Evolutionary conservation across 140 eudicot genomes (phyloP).

Genomic region (Stevia rebaudiana): DNA sequence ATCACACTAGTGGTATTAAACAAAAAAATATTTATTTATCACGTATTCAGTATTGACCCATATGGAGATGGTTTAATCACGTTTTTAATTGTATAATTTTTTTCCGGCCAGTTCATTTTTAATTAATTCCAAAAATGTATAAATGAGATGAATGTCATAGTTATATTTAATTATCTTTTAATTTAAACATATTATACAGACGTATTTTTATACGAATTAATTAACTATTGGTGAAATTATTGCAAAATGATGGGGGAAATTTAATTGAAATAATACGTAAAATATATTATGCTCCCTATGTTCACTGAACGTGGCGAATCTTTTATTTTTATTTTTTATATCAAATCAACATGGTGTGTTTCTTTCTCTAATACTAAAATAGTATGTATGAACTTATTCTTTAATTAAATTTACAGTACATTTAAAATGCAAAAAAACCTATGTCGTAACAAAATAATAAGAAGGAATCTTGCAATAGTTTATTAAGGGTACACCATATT

Average conservation of each 20-base stretch:
- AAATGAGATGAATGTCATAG: no score
- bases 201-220: not conserved
- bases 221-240: not conserved
- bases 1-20: no score
- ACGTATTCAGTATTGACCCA: no score
- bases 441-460: not conserved
- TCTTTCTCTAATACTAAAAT: not conserved
- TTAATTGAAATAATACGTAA: not conserved
- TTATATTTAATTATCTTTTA: no score
- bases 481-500: not conserved
- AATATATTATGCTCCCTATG: not conserved
- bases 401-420: no score
- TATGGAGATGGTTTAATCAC: no score
- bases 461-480: constrained; percentile 6
- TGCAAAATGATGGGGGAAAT: not conserved
- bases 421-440: not conserved
- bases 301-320: not conserved
- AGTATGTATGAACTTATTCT: not conserved
- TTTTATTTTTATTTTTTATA: not conserved
- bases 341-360: constrained; percentile 10
- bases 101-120: no score
- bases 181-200: no score
- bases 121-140: no score
- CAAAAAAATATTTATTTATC: no score
- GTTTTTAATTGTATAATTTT: no score